phyloP scores from a whole-genome alignment of 495 filamentous ascomycete species.

The Letharia columbiana region DNA sequence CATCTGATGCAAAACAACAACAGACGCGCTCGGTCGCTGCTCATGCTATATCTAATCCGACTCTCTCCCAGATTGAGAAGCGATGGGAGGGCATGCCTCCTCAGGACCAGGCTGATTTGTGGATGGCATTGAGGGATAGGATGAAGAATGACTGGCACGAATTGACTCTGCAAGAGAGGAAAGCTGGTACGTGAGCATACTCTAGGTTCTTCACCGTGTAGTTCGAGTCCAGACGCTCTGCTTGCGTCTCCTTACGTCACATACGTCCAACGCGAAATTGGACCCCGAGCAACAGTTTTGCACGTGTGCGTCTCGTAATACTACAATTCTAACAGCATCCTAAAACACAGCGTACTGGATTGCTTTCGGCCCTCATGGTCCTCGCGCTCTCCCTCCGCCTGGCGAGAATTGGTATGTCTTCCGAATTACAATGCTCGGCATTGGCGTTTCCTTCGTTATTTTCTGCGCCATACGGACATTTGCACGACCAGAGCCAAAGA shows the following conservation, averaged over 20 bases:
- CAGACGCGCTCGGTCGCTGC: constrained; percentile 59
- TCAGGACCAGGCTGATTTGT: constrained; percentile 97
- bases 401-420: constrained; percentile 72
- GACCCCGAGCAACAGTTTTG: neutral
- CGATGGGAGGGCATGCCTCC: constrained; percentile 95
- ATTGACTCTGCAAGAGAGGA: constrained; percentile 93
- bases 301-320: constrained; percentile 2
- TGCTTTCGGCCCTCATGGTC: constrained; percentile 92
- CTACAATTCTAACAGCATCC: constrained; percentile 1
- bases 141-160: constrained; percentile 98
- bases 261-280: constrained; percentile 5
- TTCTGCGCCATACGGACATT: constrained; percentile 56
- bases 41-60: constrained; percentile 95
- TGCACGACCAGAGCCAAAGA: constrained; percentile 62
- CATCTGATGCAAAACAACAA: constrained; percentile 28
- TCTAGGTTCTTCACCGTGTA: constrained; percentile 22
- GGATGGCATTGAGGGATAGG: constrained; percentile 93
- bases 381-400: constrained; percentile 69
- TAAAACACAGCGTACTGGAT: constrained; percentile 82
- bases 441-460: constrained; percentile 50
- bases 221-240: neutral
- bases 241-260: constrained; percentile 8
- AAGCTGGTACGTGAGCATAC: constrained; percentile 69
- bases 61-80: constrained; percentile 97
- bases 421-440: constrained; percentile 56